phyloP scores from a whole-genome alignment of 2,329 filamentous ascomycete genomes.

The Neurospora sp. region DNA sequence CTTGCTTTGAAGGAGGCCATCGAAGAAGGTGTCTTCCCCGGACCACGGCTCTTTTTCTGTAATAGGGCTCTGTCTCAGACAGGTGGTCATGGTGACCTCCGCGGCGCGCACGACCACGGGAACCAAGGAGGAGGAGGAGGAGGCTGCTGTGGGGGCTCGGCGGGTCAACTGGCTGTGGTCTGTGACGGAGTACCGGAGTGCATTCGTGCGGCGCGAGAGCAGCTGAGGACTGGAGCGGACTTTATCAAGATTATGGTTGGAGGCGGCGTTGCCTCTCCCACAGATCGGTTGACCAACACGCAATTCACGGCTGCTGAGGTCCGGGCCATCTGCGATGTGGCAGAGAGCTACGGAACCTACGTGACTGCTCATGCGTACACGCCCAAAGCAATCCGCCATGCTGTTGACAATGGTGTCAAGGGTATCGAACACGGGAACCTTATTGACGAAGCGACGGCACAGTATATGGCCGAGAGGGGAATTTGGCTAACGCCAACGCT shows the following conservation, averaged over 20 bases:
- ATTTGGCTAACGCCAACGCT: conserved; percentile 45
- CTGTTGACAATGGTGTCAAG: conserved; percentile 39
- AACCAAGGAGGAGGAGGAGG: not conserved
- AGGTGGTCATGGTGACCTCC: conserved; percentile 46
- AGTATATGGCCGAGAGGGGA: conserved; percentile 37
- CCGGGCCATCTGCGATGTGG: conserved; percentile 39
- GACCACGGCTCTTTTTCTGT: conserved; percentile 45
- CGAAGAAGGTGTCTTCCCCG: conserved; percentile 42
- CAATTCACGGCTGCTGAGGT: conserved; percentile 51
- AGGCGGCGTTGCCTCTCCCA: conserved; percentile 46
- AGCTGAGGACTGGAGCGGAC: conserved; percentile 45
- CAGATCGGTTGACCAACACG: conserved; percentile 39
- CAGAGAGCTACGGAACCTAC: conserved; percentile 37
- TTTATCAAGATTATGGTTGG: conserved; percentile 54
- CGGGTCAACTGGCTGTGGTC: conserved; percentile 31
- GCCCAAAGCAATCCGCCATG: conserved; percentile 41
- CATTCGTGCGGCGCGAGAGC: conserved; percentile 39
- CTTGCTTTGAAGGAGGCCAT: conserved; percentile 46
- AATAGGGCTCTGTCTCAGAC: conserved; percentile 46
- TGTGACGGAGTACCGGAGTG: conserved; percentile 47
- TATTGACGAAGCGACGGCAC: conserved; percentile 31
- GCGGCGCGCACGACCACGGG: conserved; percentile 30
- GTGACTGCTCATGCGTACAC: conserved; percentile 52
- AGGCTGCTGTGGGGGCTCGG: conserved; percentile 35
- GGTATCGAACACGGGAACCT: conserved; percentile 42